Evolutionary conservation across 257 asterid species (phyloP).

Genomic region (Forsythia viridissima): DNA sequence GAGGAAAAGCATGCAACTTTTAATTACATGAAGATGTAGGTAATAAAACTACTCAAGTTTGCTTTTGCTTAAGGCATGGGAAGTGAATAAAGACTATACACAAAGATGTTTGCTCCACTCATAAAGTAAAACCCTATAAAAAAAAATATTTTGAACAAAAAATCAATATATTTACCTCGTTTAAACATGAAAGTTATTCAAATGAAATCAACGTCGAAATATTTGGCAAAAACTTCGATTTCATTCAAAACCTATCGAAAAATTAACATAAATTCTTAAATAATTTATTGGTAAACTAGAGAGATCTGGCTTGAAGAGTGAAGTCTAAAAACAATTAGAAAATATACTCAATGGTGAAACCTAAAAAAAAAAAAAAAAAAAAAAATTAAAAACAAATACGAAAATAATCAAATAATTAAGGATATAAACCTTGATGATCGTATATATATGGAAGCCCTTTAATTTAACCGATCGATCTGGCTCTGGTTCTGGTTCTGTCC

Average conservation of each 20-base stretch:
- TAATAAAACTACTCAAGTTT: constrained; percentile 57
- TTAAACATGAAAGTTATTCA: no score
- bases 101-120: constrained; percentile 34
- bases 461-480: constrained; percentile 26
- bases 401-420: neutral
- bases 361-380: neutral
- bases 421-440: neutral
- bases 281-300: neutral
- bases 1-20: constrained; percentile 27
- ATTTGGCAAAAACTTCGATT: neutral
- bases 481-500: constrained; percentile 16
- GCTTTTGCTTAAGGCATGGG: constrained; percentile 68
- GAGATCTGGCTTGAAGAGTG: neutral
- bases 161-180: neutral
- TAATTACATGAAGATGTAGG: constrained; percentile 29
- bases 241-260: neutral
- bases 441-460: neutral
- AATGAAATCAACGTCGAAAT: no score
- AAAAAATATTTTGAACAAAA: neutral
- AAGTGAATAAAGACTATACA: constrained; percentile 33
- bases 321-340: neutral
- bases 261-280: neutral
- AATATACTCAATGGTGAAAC: neutral
- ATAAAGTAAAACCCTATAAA: constrained; percentile 21
- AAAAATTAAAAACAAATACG: neutral